Percentiles rank a stretch among this genome's conserved stretches.
phyloP scores from a whole-genome alignment of 306 rosid genomes.

The Canavalia ensiformis region DNA sequence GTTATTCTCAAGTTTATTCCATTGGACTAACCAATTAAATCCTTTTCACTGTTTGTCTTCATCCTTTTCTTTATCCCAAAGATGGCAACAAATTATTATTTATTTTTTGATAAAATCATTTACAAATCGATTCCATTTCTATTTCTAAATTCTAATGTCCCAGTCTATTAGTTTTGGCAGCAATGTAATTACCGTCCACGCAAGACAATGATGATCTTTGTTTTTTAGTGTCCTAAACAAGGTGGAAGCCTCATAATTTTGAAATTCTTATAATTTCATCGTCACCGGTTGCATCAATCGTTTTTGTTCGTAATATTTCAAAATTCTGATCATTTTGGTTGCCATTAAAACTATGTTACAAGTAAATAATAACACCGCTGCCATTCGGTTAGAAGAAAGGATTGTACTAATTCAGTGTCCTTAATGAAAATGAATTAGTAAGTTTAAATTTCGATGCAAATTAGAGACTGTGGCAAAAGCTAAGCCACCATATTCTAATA shows the following conservation, averaged over 20 bases:
- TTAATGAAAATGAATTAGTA: not conserved
- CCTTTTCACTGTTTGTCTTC: slow-evolving; percentile 6
- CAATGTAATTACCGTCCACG: not conserved
- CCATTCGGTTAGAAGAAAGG: not conserved
- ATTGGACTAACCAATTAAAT: not conserved
- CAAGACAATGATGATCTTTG: not conserved
- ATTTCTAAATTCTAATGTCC: not conserved
- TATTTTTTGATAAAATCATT: not conserved
- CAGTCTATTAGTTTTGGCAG: too few species aligned
- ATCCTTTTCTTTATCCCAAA: not conserved
- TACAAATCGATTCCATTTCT: slow-evolving; percentile 4
- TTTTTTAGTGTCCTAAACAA: too few species aligned
- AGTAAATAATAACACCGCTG: not conserved
- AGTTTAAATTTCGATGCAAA: not conserved
- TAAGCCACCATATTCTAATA: too few species aligned
- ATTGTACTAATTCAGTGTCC: too few species aligned
- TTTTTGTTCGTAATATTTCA: not conserved
- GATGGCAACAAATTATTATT: not conserved
- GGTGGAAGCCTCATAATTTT: not conserved
- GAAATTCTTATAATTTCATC: not conserved
- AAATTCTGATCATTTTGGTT: not conserved
- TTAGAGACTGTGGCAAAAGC: not conserved
- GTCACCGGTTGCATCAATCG: not conserved
- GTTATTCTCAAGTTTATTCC: slow-evolving; percentile 35
- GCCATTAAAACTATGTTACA: not conserved